Evolutionary conservation across 108 stramenopile species (phyloP).

Genomic region (Seminavis robusta): DNA sequence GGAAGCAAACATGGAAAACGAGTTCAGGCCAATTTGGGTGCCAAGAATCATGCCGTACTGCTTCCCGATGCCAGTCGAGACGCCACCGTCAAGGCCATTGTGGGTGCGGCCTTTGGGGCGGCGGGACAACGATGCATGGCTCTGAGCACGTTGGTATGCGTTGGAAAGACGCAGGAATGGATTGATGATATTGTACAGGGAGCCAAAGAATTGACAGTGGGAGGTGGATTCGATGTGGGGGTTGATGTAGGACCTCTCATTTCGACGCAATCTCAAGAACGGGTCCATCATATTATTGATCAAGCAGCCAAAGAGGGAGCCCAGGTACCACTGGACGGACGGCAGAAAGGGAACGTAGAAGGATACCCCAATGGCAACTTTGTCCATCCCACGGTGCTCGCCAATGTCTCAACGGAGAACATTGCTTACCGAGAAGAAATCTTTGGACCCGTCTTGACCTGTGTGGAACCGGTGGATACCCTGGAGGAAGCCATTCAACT

Average conservation of each 20-base stretch:
- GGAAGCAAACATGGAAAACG: slow-evolving; percentile 82
- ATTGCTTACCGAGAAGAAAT: slow-evolving; percentile 91
- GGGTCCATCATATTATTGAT: slow-evolving; percentile 72
- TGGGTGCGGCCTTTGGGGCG: slow-evolving; percentile 87
- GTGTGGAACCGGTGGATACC: slow-evolving; percentile 64
- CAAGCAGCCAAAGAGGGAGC: slow-evolving; percentile 81
- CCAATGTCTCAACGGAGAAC: slow-evolving; percentile 33
- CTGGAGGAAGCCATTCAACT: slow-evolving; percentile 89
- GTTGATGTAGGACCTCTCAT: slow-evolving; percentile 93
- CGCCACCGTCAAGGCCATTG: slow-evolving; percentile 76
- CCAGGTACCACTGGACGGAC: slow-evolving; percentile 79
- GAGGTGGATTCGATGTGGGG: slow-evolving; percentile 73
- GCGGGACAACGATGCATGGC: slow-evolving; percentile 98
- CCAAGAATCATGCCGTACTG: slow-evolving; percentile 94
- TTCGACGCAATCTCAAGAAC: slow-evolving; percentile 56
- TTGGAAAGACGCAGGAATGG: slow-evolving; percentile 67
- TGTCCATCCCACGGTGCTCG: slow-evolving; percentile 84
- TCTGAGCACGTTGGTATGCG: slow-evolving; percentile 71
- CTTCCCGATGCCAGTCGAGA: slow-evolving; percentile 82
- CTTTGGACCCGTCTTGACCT: slow-evolving; percentile 92
- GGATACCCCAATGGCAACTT: slow-evolving; percentile 80
- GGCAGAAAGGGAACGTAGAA: slow-evolving; percentile 51
- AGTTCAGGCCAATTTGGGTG: slow-evolving; percentile 92
- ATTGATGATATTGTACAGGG: slow-evolving; percentile 49
- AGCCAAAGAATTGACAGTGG: slow-evolving; percentile 72